Evolutionary conservation across 164 flowering plant genomes (phyloP), one percentile per base, ranked within the genome.

Genomic region (Houttuynia cordata): DNA sequence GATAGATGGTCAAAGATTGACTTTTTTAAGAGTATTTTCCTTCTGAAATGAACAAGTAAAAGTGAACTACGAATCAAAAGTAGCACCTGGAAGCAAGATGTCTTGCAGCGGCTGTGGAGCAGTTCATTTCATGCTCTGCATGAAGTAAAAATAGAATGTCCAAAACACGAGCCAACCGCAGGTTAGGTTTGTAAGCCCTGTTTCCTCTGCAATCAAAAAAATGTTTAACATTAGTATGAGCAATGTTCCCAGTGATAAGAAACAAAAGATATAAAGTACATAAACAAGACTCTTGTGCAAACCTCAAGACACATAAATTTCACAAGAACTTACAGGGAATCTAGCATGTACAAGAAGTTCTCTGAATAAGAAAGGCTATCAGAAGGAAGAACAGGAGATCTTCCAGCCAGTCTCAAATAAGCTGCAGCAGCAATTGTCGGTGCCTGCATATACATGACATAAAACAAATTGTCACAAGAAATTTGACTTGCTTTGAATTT

Each of bases 111-210:
- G 99, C 82, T 0, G 99, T 94, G 40, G 99, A 94, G 70, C 99
- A 94, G 70, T 94, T 94, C 99, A 91, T 94, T 71, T 94, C 97
- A 80, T 94, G 99, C 69, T 94, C 99, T 8, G 99, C 99, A 76
- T 94, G 99, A 59, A 94, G 81, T 60, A 91, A 81, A 78, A 94
- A 94, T 59, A 94, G 95, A 63, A 94, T 62, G 60, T 94, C 97
- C 20, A 94, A 58, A 51, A 81, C 96, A 40, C 97, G 92, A 62
- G 99, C 97, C 23, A 94, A 79, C 51, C 96, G 84, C 61, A 97
- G 88, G 70, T 94, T 94, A 60, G 99, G 99, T 72, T 75, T 81
- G 61, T 94, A 94, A 51, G 93, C 57, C 67, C 93, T 79, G 73
- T 88, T 76, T 52, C 97, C 95, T 53, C 99, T 88, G 91, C 55